These are phyloP conservation scores for Fusarium sp. DNA, from an alignment of 2,329 filamentous ascomycete species.

Conservation along the genomic window DNA sequence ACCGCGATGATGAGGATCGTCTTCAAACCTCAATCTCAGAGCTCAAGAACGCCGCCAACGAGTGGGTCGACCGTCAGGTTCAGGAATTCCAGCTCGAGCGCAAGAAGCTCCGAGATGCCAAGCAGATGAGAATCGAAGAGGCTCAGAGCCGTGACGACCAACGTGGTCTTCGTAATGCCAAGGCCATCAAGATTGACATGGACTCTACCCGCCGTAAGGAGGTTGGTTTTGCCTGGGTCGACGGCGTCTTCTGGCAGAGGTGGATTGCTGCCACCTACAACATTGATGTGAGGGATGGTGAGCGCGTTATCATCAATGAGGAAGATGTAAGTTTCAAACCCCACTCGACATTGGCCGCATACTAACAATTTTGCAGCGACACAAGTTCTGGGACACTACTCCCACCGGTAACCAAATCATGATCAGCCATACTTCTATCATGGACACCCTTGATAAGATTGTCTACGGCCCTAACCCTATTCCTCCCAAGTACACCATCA, in stretches of 20 bases:
- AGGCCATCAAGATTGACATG: constrained; percentile 92
- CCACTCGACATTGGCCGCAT: background rate
- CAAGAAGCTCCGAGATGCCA: constrained; percentile 91
- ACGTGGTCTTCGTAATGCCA: constrained; percentile 84
- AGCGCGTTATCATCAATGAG: constrained; percentile 95
- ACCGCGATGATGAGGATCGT: constrained; percentile 80
- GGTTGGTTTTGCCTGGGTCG: constrained; percentile 96
- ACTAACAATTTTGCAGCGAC: constrained; percentile 71
- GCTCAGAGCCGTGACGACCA: constrained; percentile 94
- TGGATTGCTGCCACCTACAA: constrained; percentile 97
- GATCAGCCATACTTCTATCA: constrained; percentile 87
- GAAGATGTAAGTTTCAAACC: constrained; percentile 80
- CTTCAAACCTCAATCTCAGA: constrained; percentile 84
- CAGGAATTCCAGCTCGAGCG: constrained; percentile 91
- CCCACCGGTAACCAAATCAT: constrained; percentile 90
- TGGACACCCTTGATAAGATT: constrained; percentile 83
- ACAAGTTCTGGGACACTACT: constrained; percentile 93
- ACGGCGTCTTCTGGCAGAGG: constrained; percentile 95
- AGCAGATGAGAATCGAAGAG: constrained; percentile 95
- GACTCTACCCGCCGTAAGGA: constrained; percentile 87
- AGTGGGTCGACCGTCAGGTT: constrained; percentile 98
- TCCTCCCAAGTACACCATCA: constrained; percentile 81
- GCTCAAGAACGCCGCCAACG: constrained; percentile 92
- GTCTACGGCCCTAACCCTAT: constrained; percentile 76
- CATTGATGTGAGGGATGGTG: constrained; percentile 86